Evolutionary conservation across 768 basidiomycete genomes (phyloP), one percentile per base, ranked within the genome.

Genomic region (Boletus reticuloceps): DNA sequence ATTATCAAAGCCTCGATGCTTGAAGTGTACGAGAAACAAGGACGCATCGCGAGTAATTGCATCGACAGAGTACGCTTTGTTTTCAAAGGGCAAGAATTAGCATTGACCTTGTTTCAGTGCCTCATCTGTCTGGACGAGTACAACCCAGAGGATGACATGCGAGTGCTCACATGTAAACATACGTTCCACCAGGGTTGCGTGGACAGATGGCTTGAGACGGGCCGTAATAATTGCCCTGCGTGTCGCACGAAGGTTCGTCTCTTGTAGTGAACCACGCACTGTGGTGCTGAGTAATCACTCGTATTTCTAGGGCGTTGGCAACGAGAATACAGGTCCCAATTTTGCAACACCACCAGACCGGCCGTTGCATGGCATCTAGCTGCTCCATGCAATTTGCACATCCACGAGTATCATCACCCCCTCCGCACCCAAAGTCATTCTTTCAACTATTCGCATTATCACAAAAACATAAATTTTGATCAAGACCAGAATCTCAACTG

Each of bases 111-210:
- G 19, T 40, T 45, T 7, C 60, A 90, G 88, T 92, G 89, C 65
- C 75, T 91, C 56, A 88, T 97, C 37, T 98, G 94, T 67, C 75
- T 96, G 47, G 89, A 91, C 53, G 92, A 96, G 51, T 97, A 97
- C 70, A 79, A 80, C 32, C 67, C 75, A 2, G 86, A 89, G 42
- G 90, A 93, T 43, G 85, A 93, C 27, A 72, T 95, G 46, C 84
- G 95, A 25, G 72, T 97, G 34, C 79, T 98, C 75, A 73, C 74
- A 6, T 97, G 95, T 71, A 81, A 83, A 59, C 94, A 98, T 72
- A 86, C 82, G n/a, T 98, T 94, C 79, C 94, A 98, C 66, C 85
- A 85, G 64, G 74, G 69, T 20, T 97, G 94, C 61, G 91, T 97
- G 7, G 94, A 97, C 66, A 84, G 79, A 56, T 96, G 94, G 92